These are phyloP conservation scores for Pythium dissimile DNA, from an alignment of 352 stramenopile species.

Conservation along the genomic window DNA sequence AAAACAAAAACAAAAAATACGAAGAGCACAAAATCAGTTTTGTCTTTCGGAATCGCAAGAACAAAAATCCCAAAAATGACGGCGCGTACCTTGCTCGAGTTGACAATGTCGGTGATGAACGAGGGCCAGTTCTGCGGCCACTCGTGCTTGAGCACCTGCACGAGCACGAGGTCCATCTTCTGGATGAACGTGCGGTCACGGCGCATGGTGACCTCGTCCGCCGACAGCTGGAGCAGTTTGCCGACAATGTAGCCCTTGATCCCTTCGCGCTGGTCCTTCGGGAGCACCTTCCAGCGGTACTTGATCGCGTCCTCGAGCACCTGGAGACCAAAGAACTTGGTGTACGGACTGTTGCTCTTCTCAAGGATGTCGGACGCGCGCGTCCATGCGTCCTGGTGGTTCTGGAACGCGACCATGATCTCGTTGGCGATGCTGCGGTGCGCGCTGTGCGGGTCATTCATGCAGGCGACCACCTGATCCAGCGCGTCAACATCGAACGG, in stretches of 20 bases:
- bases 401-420: constrained; percentile 93
- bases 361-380: constrained; percentile 96
- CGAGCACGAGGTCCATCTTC: constrained; percentile 97
- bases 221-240: constrained; percentile 95
- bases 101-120: constrained; percentile 97
- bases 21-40: too few relatives aligned
- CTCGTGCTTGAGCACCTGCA: constrained; percentile 99
- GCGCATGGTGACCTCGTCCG: constrained; percentile 84
- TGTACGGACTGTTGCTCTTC: constrained; percentile 81
- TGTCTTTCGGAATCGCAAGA: too few relatives aligned
- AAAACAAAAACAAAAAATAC: too few relatives aligned
- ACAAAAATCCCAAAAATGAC: too few relatives aligned
- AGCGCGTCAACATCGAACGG: constrained; percentile 95
- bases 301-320: constrained; percentile 97
- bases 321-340: constrained; percentile 93
- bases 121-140: constrained; percentile 99
- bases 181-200: constrained; percentile 93
- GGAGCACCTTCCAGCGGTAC: constrained; percentile 96
- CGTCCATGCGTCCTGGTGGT: constrained; percentile 92
- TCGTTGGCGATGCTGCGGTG: constrained; percentile 91
- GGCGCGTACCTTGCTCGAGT: constrained; percentile 85
- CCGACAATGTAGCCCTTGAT: constrained; percentile 98
- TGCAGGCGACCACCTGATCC: constrained; percentile 95
- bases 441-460: constrained; percentile 95
- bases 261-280: constrained; percentile 95